A percentile compares a stretch with the other conserved stretches of the same genome.
Evolutionary conservation across 1,284 basidiomycete genomes (phyloP).

Genomic region (Filobasidium uniguttulatum): DNA sequence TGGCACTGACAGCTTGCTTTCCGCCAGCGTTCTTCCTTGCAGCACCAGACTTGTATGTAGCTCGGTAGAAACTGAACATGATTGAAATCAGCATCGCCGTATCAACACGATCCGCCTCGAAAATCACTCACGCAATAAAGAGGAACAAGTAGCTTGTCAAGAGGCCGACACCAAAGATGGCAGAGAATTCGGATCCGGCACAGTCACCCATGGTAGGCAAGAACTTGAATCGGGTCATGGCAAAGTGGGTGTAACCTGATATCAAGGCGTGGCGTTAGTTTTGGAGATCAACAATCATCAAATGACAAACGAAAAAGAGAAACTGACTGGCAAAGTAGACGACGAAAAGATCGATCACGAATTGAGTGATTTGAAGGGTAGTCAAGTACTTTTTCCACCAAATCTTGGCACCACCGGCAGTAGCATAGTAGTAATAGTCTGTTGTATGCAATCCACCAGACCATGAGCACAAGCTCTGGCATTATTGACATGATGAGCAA

Average conservation of each 20-base stretch:
- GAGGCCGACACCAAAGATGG: slow-evolving; percentile 74
- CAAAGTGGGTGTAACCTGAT: slow-evolving; percentile 66
- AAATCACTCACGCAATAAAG: slow-evolving; percentile 49
- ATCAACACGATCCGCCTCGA: neutral
- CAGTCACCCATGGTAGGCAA: slow-evolving; percentile 66
- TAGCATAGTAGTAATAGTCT: slow-evolving; percentile 98
- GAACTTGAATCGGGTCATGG: slow-evolving; percentile 47
- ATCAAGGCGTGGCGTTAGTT: too few relatives aligned
- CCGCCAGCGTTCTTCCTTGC: slow-evolving; percentile 15
- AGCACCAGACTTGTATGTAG: slow-evolving; percentile 36
- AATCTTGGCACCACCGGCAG: slow-evolving; percentile 84
- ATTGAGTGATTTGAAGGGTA: slow-evolving; percentile 88
- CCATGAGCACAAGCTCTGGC: slow-evolving; percentile 6
- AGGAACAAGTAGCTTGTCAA: slow-evolving; percentile 78
- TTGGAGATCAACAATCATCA: too few relatives aligned
- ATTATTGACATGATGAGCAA: slow-evolving; percentile 15
- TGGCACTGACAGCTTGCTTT: slow-evolving; percentile 22
- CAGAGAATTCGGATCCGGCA: slow-evolving; percentile 75
- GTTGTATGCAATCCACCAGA: neutral
- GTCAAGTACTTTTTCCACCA: slow-evolving; percentile 99
- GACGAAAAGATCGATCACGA: slow-evolving; percentile 73
- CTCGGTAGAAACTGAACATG: slow-evolving; percentile 36
- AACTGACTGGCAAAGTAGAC: slow-evolving; percentile 87
- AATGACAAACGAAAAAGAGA: neutral
- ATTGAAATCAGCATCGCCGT: neutral